Conservation (phyloP, 495 filamentous ascomycete species). For the Penicillium antarcticum region DNA sequence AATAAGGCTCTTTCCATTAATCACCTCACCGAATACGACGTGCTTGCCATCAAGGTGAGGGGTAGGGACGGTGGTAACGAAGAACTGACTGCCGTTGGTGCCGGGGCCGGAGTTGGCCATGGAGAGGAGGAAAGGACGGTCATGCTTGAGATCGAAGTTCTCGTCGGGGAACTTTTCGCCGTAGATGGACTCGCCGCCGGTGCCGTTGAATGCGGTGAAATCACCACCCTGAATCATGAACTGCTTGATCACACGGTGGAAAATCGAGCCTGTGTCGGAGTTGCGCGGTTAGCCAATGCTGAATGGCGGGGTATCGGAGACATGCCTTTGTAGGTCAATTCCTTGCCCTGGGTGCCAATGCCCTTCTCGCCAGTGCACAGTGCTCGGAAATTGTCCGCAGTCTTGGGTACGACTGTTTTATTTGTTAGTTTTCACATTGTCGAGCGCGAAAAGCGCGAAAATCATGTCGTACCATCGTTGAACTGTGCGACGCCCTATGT, state of each 20-base stretch:
- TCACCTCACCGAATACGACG: constrained; percentile 59
- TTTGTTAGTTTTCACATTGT: constrained; percentile 16
- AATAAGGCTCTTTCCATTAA: constrained; percentile 86
- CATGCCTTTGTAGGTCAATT: constrained; percentile 63
- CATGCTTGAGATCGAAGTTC: constrained; percentile 91
- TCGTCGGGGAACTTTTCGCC: constrained; percentile 98
- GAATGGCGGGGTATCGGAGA: constrained; percentile 5
- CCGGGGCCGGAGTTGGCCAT: constrained; percentile 96
- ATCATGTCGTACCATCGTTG: constrained; percentile 58
- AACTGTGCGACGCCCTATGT: constrained; percentile 47
- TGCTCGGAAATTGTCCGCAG: constrained; percentile 88
- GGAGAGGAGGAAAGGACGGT: constrained; percentile 88
- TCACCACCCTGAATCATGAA: constrained; percentile 99
- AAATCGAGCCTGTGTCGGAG: constrained; percentile 58
- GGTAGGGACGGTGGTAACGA: constrained; percentile 89
- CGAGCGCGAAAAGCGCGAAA: not conserved
- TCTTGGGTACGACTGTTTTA: constrained; percentile 76
- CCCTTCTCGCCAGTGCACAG: constrained; percentile 94
- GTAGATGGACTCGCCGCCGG: constrained; percentile 96
- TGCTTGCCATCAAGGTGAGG: constrained; percentile 96
- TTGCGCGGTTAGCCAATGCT: constrained; percentile 2
- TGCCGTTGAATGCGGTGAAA: constrained; percentile 94
- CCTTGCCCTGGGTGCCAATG: constrained; percentile 79
- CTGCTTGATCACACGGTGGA: constrained; percentile 97
- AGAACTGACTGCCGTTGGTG: constrained; percentile 98